Evolutionary conservation across 2,329 filamentous ascomycete genomes (phyloP), one percentile per base, ranked within the genome.

Genomic region (Aspergillus novofumigatus): DNA sequence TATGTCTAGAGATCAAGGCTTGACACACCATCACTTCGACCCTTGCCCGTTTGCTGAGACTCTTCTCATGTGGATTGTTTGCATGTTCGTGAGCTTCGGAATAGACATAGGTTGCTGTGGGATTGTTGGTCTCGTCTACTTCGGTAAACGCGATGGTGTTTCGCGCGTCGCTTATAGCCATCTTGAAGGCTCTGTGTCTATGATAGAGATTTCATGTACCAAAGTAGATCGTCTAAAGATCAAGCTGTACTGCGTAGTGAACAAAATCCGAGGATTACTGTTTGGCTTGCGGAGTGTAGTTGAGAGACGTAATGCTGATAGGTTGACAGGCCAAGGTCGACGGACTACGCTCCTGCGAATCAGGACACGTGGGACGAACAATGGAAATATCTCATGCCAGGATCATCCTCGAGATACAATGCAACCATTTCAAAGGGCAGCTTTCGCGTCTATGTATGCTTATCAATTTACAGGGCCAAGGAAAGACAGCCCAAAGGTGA

Each of bases 81-180:
- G 58, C 21, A 20, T 47, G 25, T 45, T 45, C 52, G 51, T 58
- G 52, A 21, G 67, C 60, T 49, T 65, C 62, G 3, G 78, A 77
- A 53, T 78, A 76, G 54, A 83, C 66, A 60, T 83, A 85, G 0
- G 79, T 81, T 5, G 77, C 74, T 3, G 72, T 76, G 11, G 79
- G 67, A 57, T 75, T 75, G 25, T 81, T 81, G 21, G 80, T 77
- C 56, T 83, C 80, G 64, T 85, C 80, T 23, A 71, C 70, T 57
- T 75, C 73, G 14, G 53, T 67, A 35, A 75, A 65, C n/a, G 64
- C 66, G 21, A 74, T 29, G 53, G 60, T 58, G 28, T 17, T 55
- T 50, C 41, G 54, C 41, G 35, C 48, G 25, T 32, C 42, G 47
- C 54, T 51, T 25, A 52, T 52, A 28, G 60, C 44, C 67, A 68